Conservation (phyloP, 345 rosid species). For the Erodium maritimum region DNA sequence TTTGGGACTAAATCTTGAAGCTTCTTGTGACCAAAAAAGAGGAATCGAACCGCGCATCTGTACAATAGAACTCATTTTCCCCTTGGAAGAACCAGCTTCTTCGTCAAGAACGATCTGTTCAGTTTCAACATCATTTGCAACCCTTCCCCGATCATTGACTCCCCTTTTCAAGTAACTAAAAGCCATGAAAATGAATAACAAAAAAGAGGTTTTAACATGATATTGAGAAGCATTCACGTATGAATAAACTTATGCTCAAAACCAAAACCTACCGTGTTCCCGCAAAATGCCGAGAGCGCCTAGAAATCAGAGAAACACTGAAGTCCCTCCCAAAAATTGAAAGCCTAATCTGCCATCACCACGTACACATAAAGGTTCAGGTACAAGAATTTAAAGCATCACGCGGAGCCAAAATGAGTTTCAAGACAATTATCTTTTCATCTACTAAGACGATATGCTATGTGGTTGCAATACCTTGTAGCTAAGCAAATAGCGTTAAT, state of each 20-base stretch:
- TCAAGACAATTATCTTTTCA: background rate
- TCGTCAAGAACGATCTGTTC: conserved; percentile 95
- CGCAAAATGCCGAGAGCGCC: conserved; percentile 97
- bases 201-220: too few species aligned
- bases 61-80: conserved; percentile 93
- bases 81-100: conserved; percentile 86
- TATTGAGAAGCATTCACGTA: too few species aligned
- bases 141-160: conserved; percentile 95
- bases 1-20: conserved; percentile 94
- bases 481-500: too few species aligned
- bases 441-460: background rate
- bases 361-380: conserved; percentile 3
- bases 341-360: conserved; percentile 45
- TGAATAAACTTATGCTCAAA: background rate
- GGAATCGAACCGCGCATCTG: conserved; percentile 99
- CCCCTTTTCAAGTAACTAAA: conserved; percentile 92
- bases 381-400: background rate
- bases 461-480: background rate
- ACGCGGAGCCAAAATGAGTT: background rate
- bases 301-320: conserved; percentile 67
- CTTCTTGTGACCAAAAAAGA: conserved; percentile 98
- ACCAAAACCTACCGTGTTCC: conserved; percentile 68
- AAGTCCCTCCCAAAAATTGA: conserved; percentile 97
- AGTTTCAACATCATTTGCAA: conserved; percentile 98
- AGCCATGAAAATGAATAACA: too few species aligned